Evolutionary conservation across 495 filamentous ascomycete genomes (phyloP), one percentile per base, ranked within the genome.

Genomic region (Penicillium steckii): DNA sequence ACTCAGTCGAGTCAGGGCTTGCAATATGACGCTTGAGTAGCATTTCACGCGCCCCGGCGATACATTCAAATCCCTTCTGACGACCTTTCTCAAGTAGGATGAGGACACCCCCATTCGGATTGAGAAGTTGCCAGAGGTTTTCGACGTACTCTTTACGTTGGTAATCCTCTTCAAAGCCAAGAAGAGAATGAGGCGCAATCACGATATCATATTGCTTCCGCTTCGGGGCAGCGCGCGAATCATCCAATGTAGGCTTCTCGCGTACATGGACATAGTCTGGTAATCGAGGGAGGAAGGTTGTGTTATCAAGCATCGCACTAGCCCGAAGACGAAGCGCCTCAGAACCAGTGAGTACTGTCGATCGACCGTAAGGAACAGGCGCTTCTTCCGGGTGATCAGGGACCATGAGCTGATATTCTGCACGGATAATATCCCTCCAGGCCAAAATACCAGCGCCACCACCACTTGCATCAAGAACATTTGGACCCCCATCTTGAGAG

Each of bases 61-160:
- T 85, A 1, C 89, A 85, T 68, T 98, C 94, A 54, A 98, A 98
- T 0, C 94, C 94, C 21, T 86, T 82, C 29, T 92, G 90, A 17
- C 92, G 80, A 3, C 91, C 94, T 69, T 97, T 98, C 65, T 98
- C 94, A 21, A 96, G 65, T 2, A 98, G 69, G 46, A 98, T 82
- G 8, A 98, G 77, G 8, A 97, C 80, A 38, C 94, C 94, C 9
- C 94, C 94, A 24, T 89, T 78, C 7, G 89, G 89, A 22, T 87
- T 86, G 1, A 97, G 78, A 50, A 96, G 80, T 4, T 83, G 79
- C 94, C 94, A 98, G 3, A 97, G 76, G 33, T 95, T 96, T 62
- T 94, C 80, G 12, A 96, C 73, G 38, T 90, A 76, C 19, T 82
- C 77, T 58, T 88, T 91, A 17, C 91, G 88, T 60, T 85, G 69